Conservation (phyloP, 768 basidiomycete species). For the Collybiopsis luxurians region DNA sequence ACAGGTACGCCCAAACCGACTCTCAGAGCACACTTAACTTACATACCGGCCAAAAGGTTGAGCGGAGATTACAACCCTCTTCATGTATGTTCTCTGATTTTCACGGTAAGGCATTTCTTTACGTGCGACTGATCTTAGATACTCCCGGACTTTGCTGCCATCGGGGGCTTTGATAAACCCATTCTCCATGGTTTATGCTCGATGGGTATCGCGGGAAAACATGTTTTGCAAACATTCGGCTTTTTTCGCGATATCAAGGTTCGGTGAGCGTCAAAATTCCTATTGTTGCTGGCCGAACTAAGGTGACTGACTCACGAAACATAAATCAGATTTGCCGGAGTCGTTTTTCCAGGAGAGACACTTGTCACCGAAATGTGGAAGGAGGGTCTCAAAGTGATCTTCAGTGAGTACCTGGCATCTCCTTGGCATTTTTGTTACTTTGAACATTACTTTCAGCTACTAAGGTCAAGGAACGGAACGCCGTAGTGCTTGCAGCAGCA, state of each 20-base stretch:
- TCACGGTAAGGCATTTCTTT: neutral
- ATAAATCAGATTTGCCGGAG: constrained; percentile 79
- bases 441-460: constrained; percentile 47
- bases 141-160: constrained; percentile 88
- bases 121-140: constrained; percentile 48
- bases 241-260: constrained; percentile 92
- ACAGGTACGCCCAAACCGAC: constrained; percentile 53
- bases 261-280: constrained; percentile 47
- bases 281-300: neutral
- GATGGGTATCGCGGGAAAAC: constrained; percentile 92
- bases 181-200: constrained; percentile 88
- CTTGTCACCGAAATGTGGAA: constrained; percentile 99
- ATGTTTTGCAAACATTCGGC: constrained; percentile 86
- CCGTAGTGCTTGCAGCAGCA: constrained; percentile 71
- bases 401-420: constrained; percentile 60
- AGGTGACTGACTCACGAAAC: neutral
- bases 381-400: constrained; percentile 86
- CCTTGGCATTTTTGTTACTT: neutral
- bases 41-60: constrained; percentile 41
- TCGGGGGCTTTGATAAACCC: constrained; percentile 93
- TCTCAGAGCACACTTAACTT: neutral
- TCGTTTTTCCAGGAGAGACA: constrained; percentile 95
- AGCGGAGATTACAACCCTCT: constrained; percentile 93
- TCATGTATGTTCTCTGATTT: constrained; percentile 51
- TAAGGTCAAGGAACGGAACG: constrained; percentile 84